Conservation (phyloP, 202 grass and related monocot species). For the Setaria italica region DNA sequence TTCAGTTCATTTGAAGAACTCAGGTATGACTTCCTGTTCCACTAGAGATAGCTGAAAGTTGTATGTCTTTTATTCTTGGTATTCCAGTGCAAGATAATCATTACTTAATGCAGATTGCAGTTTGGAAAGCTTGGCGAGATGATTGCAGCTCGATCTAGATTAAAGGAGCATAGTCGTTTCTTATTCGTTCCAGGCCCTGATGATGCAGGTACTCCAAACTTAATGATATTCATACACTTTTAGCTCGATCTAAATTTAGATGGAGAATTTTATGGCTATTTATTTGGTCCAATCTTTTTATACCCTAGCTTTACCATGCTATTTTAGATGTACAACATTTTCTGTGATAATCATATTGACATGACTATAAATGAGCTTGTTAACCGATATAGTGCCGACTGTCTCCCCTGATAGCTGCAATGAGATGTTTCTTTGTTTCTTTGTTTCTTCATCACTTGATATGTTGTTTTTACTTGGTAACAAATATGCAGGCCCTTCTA, state of each 20-base stretch:
- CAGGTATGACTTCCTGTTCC: conserved; percentile 52
- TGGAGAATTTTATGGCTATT: conserved; percentile 14
- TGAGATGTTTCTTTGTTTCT: conserved; percentile 18
- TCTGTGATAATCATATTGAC: conserved; percentile 15
- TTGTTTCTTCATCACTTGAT: conserved; percentile 4
- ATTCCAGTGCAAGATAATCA: conserved; percentile 33
- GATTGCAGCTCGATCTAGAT: conserved; percentile 75
- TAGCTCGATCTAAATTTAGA: background rate
- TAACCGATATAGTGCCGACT: conserved; percentile 6
- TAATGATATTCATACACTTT: background rate
- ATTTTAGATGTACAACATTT: conserved; percentile 32
- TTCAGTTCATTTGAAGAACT: conserved; percentile 85
- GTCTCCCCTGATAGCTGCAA: background rate
- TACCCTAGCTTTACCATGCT: conserved; percentile 20
- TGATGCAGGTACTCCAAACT: conserved; percentile 78
- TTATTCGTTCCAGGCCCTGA: conserved; percentile 89
- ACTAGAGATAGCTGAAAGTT: conserved; percentile 39
- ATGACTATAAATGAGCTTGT: conserved; percentile 26
- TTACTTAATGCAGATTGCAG: conserved; percentile 67
- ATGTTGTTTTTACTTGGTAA: conserved; percentile 22
- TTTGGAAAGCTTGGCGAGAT: conserved; percentile 92
- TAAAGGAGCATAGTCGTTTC: conserved; percentile 88
- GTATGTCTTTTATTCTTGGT: conserved; percentile 2
- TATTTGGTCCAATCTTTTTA: conserved; percentile 38
- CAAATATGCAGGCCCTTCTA: conserved; percentile 79